phyloP scores from a whole-genome alignment of 1,284 basidiomycete species.

The Ceratobasidium sp. region DNA sequence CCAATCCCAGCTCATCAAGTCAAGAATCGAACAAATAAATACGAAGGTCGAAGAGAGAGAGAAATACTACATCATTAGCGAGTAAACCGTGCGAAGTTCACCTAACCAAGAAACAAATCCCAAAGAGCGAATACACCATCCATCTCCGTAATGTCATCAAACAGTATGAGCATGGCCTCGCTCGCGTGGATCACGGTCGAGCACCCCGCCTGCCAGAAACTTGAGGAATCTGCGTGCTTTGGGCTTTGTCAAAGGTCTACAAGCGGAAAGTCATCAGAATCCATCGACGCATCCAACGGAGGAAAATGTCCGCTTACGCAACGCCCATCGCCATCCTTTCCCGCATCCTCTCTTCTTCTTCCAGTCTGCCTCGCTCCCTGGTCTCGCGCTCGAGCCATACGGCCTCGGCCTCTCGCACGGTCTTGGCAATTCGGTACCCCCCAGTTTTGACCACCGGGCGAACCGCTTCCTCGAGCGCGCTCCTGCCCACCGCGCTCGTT shows the following conservation, averaged over 20 bases:
- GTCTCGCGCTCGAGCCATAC: conserved; percentile 16
- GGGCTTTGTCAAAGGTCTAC: background rate
- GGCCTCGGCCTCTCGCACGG: conserved; percentile 23
- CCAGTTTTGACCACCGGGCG: background rate
- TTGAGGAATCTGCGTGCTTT: background rate
- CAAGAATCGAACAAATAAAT: background rate
- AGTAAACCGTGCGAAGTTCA: no score
- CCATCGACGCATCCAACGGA: background rate
- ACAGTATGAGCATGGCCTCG: conserved; percentile 15
- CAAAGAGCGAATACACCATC: no score
- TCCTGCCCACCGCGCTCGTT: background rate
- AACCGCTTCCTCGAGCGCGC: background rate
- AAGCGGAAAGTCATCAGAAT: no score
- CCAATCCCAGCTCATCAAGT: background rate
- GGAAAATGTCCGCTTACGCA: background rate
- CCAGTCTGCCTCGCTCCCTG: conserved; percentile 9
- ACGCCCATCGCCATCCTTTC: background rate
- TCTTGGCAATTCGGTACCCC: conserved; percentile 20
- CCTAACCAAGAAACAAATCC: background rate
- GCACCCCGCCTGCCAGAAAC: background rate
- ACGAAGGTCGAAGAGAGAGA: background rate
- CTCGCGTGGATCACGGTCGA: background rate
- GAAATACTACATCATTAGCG: background rate
- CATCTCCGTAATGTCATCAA: background rate
- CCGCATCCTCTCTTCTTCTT: conserved; percentile 21